These are phyloP conservation scores for Diplocarpon mali DNA, from an alignment of 2,329 filamentous ascomycete species.

Conservation along the genomic window DNA sequence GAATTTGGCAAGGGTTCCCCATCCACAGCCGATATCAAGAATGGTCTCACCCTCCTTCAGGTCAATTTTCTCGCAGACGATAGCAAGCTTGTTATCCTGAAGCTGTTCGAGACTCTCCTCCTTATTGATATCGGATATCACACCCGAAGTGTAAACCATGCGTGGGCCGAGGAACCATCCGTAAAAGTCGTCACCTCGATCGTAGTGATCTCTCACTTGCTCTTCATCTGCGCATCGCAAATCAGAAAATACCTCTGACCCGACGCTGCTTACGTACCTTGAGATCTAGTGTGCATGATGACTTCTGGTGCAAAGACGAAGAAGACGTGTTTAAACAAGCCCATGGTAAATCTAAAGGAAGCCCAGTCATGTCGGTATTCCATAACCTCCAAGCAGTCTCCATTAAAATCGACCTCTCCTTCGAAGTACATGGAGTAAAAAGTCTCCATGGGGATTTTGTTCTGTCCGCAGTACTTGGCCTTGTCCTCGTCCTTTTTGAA, in stretches of 20 bases:
- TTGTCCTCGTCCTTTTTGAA: constrained; percentile 56
- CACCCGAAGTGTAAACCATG: constrained; percentile 96
- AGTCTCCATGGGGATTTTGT: constrained; percentile 80
- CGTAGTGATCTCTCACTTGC: constrained; percentile 95
- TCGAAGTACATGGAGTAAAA: constrained; percentile 99
- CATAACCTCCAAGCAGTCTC: constrained; percentile 76
- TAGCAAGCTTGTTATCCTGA: constrained; percentile 92
- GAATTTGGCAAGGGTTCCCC: constrained; percentile 91
- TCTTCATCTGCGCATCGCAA: constrained; percentile 67
- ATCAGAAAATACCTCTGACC: constrained; percentile 12
- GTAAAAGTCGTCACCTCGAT: constrained; percentile 97
- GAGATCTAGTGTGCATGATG: constrained; percentile 83
- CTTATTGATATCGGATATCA: constrained; percentile 76
- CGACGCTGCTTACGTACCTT: constrained; percentile 42
- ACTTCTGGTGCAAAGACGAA: constrained; percentile 81
- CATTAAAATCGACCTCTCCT: constrained; percentile 89
- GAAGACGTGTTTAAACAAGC: constrained; percentile 80
- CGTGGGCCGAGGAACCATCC: constrained; percentile 95
- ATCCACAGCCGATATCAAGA: constrained; percentile 94
- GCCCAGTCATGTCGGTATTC: constrained; percentile 98
- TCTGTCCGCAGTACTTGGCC: constrained; percentile 62
- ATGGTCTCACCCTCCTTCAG: constrained; percentile 71
- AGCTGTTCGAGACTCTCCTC: constrained; percentile 92
- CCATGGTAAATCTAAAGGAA: constrained; percentile 80
- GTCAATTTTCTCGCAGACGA: constrained; percentile 92